These are phyloP conservation scores for Chlorella sp. DNA, from an alignment of 139 green algal species.

Conservation along the genomic window DNA sequence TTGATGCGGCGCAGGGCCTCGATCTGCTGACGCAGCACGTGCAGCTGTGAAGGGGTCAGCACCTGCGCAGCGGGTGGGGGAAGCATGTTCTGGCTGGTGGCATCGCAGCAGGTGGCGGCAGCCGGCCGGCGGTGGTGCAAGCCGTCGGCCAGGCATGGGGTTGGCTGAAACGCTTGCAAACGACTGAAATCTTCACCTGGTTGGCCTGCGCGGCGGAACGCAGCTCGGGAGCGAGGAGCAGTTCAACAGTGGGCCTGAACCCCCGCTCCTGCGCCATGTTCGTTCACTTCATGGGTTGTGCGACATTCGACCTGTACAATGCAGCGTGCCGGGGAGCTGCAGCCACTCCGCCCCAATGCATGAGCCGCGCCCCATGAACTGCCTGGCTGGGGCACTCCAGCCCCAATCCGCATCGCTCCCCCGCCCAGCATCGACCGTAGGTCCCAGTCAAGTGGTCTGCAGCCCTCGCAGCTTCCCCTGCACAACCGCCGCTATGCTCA, in stretches of 20 bases:
- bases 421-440: no score
- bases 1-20: conserved; percentile 26
- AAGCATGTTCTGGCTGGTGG: not conserved
- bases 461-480: no score
- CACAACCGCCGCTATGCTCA: no score
- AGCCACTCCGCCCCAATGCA: no score
- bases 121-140: not conserved
- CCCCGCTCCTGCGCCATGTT: no score
- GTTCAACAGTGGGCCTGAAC: no score
- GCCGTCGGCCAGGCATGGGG: not conserved
- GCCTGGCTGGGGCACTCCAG: no score
- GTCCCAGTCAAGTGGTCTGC: no score
- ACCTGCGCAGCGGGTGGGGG: conserved; percentile 7
- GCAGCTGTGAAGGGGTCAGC: conserved; percentile 37
- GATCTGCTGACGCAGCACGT: conserved; percentile 36
- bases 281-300: not conserved
- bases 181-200: not conserved
- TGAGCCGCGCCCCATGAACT: no score
- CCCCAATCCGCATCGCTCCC: no score
- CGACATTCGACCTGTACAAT: no score
- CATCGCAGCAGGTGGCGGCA: not conserved
- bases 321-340: no score
- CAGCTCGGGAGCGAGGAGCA: not conserved
- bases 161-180: not conserved
- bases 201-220: not conserved